These are phyloP conservation scores for Debaryomyces maramus DNA, from an alignment of 805 yeast species.

Conservation along the genomic window DNA sequence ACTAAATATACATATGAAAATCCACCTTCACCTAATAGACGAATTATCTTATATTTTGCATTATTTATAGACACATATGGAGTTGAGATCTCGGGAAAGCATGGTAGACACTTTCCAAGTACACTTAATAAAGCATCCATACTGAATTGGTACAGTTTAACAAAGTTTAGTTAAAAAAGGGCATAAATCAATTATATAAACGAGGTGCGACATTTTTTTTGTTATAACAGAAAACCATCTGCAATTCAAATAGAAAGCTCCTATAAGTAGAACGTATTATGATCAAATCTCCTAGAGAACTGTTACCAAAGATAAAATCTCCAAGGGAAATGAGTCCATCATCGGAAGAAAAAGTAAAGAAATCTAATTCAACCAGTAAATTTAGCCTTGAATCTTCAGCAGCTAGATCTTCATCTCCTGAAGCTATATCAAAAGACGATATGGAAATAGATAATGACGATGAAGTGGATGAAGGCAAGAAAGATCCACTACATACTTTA, in stretches of 20 bases:
- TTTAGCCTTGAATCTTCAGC: conserved; percentile 4
- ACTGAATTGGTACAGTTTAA: background rate
- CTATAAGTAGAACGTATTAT: background rate
- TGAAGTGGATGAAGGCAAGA: background rate
- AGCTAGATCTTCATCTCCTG: conserved; percentile 4
- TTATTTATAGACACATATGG: conserved; percentile 66
- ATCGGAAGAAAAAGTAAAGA: background rate
- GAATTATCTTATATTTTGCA: conserved; percentile 58
- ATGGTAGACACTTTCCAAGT: conserved; percentile 42
- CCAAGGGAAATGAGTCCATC: background rate
- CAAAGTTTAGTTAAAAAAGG: background rate
- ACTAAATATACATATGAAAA: conserved; percentile 85
- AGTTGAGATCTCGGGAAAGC: conserved; percentile 41
- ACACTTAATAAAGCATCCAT: conserved; percentile 26
- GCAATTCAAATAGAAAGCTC: background rate
- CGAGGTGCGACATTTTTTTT: background rate
- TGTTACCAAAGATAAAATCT: conserved; percentile 6
- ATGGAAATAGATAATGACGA: conserved; percentile 12
- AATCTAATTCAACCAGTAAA: conserved; percentile 2
- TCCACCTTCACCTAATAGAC: conserved; percentile 88
- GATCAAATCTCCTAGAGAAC: conserved; percentile 6
- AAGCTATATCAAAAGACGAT: conserved; percentile 2
- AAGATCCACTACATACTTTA: conserved; percentile 24
- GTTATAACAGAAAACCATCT: background rate
- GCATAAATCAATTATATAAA: too few species aligned